Evolutionary conservation across 2,329 filamentous ascomycete genomes (phyloP).

Genomic region (Penicillium vulpinum): DNA sequence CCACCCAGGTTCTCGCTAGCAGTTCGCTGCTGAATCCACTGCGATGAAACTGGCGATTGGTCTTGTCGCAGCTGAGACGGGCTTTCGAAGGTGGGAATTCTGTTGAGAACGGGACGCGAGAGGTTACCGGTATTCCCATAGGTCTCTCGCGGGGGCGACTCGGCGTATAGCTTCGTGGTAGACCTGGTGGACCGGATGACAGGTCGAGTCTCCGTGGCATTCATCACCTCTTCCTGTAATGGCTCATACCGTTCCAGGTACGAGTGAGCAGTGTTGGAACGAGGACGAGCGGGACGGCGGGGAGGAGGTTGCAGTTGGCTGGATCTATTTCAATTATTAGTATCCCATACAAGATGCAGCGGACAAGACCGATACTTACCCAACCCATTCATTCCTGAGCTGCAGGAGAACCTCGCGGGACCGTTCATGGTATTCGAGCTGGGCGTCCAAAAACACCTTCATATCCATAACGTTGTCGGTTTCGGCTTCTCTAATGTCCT

Average conservation of each 20-base stretch:
- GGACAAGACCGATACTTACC: constrained; percentile 44
- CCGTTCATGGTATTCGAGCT: constrained; percentile 87
- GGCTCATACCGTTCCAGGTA: constrained; percentile 61
- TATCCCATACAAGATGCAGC: constrained; percentile 3
- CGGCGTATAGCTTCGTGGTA: constrained; percentile 30
- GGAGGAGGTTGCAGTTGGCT: constrained; percentile 27
- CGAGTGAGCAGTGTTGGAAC: constrained; percentile 65
- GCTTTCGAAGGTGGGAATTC: constrained; percentile 61
- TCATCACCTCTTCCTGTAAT: constrained; percentile 56
- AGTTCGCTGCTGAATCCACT: constrained; percentile 50
- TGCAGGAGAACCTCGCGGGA: constrained; percentile 79
- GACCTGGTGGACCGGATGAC: constrained; percentile 52
- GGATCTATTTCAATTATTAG: constrained; percentile 14
- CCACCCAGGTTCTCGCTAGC: constrained; percentile 57
- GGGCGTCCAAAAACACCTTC: constrained; percentile 78
- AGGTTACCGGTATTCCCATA: constrained; percentile 32
- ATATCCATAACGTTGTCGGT: constrained; percentile 78
- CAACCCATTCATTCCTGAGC: constrained; percentile 67
- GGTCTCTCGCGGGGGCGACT: constrained; percentile 43
- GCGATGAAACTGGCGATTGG: constrained; percentile 48
- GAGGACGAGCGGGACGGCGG: constrained; percentile 53
- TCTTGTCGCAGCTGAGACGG: constrained; percentile 56
- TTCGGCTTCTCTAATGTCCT: constrained; percentile 93
- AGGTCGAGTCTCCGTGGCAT: constrained; percentile 52
- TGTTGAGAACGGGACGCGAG: constrained; percentile 50